Percentiles rank a stretch among this genome's conserved stretches.
Evolutionary conservation across 108 stramenopile genomes (phyloP).

Genomic region (Conticribra guillardii): DNA sequence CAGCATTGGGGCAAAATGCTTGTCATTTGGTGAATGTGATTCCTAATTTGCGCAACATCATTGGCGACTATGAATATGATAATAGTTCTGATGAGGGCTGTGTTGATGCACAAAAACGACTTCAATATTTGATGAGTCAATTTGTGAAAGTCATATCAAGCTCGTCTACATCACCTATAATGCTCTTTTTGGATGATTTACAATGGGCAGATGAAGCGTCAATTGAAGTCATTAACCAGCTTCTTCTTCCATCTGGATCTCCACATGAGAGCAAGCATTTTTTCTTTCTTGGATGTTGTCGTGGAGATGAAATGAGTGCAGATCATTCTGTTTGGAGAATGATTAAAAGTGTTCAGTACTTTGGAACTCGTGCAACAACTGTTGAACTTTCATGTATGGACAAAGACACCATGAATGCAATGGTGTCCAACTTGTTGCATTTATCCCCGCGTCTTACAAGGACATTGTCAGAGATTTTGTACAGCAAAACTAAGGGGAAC

Average conservation of each 20-base stretch:
- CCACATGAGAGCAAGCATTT: background rate
- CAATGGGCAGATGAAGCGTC: slow-evolving; percentile 28
- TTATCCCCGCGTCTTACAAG: slow-evolving; percentile 16
- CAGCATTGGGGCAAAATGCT: slow-evolving; percentile 11
- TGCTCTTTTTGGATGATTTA: slow-evolving; percentile 13
- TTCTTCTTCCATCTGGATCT: slow-evolving; percentile 1
- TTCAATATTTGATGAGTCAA: slow-evolving; percentile 16
- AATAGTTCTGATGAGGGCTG: background rate
- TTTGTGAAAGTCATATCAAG: slow-evolving; percentile 20
- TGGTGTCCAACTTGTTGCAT: slow-evolving; percentile 19
- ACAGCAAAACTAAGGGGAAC: slow-evolving; percentile 34
- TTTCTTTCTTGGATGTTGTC: slow-evolving; percentile 31
- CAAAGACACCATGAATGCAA: slow-evolving; percentile 17
- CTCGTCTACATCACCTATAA: background rate
- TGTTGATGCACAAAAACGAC: slow-evolving; percentile 15
- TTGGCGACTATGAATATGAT: background rate
- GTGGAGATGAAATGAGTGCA: slow-evolving; percentile 23
- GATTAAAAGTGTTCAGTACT: background rate
- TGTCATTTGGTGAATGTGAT: slow-evolving; percentile 5
- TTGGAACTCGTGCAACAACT: background rate
- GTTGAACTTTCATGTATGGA: slow-evolving; percentile 14
- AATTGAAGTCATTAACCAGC: slow-evolving; percentile 8
- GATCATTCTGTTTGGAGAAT: slow-evolving; percentile 6
- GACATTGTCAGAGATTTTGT: slow-evolving; percentile 13
- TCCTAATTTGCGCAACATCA: slow-evolving; percentile 12